Evolutionary conservation across 495 filamentous ascomycete genomes (phyloP).

Genomic region (Hypoxylon lienhwacheense): DNA sequence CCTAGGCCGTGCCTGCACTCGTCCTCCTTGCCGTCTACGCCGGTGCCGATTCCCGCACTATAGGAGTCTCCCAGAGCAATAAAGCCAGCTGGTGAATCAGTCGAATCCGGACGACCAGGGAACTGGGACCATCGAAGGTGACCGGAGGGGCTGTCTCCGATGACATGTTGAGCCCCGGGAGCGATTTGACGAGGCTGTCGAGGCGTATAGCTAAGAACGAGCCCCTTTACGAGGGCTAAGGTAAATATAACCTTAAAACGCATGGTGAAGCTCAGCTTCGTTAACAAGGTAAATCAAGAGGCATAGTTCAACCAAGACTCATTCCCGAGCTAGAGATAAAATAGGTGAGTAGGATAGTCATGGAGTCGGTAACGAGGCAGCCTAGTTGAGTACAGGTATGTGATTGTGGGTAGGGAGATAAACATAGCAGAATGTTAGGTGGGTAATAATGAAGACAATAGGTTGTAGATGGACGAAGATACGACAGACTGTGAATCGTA

Average conservation of each 20-base stretch:
- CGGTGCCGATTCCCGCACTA: conserved; percentile 52
- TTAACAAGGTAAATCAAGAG: neutral
- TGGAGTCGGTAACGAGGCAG: conserved; percentile 6
- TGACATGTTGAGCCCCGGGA: conserved; percentile 22
- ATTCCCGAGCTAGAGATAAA: conserved; percentile 5
- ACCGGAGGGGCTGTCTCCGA: neutral
- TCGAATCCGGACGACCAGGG: neutral
- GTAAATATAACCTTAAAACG: conserved; percentile 18
- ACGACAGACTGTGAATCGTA: too few relatives aligned
- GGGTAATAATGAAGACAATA: too few relatives aligned
- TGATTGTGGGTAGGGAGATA: too few relatives aligned
- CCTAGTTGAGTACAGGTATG: too few relatives aligned
- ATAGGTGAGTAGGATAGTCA: neutral
- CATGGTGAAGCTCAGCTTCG: conserved; percentile 29
- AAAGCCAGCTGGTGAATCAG: conserved; percentile 32
- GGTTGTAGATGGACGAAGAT: too few relatives aligned
- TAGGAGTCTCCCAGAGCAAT: conserved; percentile 54
- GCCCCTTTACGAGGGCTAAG: neutral
- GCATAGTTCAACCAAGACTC: conserved; percentile 7
- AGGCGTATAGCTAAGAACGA: conserved; percentile 1
- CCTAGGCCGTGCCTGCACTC: conserved; percentile 46
- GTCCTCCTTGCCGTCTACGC: conserved; percentile 41
- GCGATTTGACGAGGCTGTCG: conserved; percentile 1
- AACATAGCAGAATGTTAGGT: too few relatives aligned
- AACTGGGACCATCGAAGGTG: neutral